phyloP scores from a whole-genome alignment of 164 flowering plant genomes.

The Annona cherimola region DNA sequence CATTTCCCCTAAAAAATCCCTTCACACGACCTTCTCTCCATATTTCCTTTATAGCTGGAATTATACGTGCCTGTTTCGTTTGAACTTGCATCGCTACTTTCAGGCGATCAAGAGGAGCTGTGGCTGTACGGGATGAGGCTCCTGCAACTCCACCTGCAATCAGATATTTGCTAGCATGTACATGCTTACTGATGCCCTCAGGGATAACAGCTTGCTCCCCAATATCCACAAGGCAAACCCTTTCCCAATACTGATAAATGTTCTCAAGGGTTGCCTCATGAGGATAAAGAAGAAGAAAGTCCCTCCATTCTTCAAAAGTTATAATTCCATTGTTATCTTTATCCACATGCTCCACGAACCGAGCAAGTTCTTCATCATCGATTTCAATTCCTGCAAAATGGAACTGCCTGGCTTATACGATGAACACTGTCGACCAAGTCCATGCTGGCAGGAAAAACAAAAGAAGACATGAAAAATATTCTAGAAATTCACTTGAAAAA shows the following conservation, averaged over 20 bases:
- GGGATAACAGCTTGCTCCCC: conserved; percentile 96
- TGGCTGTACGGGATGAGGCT: conserved; percentile 92
- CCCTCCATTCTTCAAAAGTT: conserved; percentile 98
- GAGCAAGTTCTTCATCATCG: conserved; percentile 87
- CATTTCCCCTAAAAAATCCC: conserved; percentile 95
- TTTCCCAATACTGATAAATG: conserved; percentile 87
- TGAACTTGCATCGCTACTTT: conserved; percentile 89
- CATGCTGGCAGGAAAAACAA: neutral
- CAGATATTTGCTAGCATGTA: conserved; percentile 67
- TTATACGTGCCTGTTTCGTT: conserved; percentile 46
- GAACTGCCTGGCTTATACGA: conserved; percentile 53
- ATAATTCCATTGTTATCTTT: conserved; percentile 95
- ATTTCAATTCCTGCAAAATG: conserved; percentile 81
- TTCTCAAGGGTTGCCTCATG: conserved; percentile 92
- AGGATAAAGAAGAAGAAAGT: conserved; percentile 94
- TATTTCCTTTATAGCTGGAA: conserved; percentile 62
- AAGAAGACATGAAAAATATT: neutral
- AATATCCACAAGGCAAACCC: conserved; percentile 93
- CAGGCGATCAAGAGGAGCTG: conserved; percentile 95
- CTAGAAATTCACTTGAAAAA: neutral
- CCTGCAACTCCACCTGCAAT: conserved; percentile 98
- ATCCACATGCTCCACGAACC: conserved; percentile 91
- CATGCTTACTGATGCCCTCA: conserved; percentile 81
- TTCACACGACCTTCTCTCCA: conserved; percentile 66
- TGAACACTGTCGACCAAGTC: conserved; percentile 19